Evolutionary conservation across 371 early-diverging fungal genomes (phyloP).

Genomic region (Lichtheimia hyalospora): DNA sequence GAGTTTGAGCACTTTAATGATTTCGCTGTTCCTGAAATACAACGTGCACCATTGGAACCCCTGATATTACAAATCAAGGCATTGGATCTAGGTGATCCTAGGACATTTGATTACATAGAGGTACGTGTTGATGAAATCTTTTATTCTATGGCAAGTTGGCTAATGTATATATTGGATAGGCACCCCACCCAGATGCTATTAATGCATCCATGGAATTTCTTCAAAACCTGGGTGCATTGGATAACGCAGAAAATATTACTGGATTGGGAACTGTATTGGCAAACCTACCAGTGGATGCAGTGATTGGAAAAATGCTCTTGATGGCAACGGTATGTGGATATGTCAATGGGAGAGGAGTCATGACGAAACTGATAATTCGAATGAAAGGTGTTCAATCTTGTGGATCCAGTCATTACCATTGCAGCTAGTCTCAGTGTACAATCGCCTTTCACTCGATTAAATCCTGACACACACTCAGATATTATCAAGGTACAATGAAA

Average conservation of each 20-base stretch:
- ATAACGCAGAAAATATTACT: conserved; percentile 62
- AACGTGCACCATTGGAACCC: conserved; percentile 75
- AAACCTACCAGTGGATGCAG: conserved; percentile 83
- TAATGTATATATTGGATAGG: conserved; percentile 8
- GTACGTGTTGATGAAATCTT: conserved; percentile 18
- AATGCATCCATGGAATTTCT: conserved; percentile 61
- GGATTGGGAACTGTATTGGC: conserved; percentile 84
- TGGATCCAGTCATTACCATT: conserved; percentile 80
- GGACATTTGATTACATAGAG: conserved; percentile 58
- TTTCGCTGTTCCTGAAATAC: conserved; percentile 71
- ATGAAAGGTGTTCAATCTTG: conserved; percentile 53
- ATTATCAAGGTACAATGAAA: conserved; percentile 28
- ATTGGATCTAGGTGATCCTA: conserved; percentile 54
- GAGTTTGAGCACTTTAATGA: conserved; percentile 51
- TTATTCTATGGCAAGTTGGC: neutral
- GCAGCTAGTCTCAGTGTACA: conserved; percentile 78
- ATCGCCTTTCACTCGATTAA: conserved; percentile 61
- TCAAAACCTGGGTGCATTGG: conserved; percentile 59
- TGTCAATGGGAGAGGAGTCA: neutral
- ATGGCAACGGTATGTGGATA: conserved; percentile 47
- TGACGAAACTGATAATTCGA: neutral
- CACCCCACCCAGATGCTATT: conserved; percentile 65
- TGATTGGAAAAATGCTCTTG: conserved; percentile 86
- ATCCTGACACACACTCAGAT: conserved; percentile 40
- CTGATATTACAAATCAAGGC: conserved; percentile 77